A percentile compares a stretch with the other conserved stretches of the same genome.
These are phyloP conservation scores for Cladosporium sp. DNA, from an alignment of 2,329 filamentous ascomycete genomes.

Conservation along the genomic window DNA sequence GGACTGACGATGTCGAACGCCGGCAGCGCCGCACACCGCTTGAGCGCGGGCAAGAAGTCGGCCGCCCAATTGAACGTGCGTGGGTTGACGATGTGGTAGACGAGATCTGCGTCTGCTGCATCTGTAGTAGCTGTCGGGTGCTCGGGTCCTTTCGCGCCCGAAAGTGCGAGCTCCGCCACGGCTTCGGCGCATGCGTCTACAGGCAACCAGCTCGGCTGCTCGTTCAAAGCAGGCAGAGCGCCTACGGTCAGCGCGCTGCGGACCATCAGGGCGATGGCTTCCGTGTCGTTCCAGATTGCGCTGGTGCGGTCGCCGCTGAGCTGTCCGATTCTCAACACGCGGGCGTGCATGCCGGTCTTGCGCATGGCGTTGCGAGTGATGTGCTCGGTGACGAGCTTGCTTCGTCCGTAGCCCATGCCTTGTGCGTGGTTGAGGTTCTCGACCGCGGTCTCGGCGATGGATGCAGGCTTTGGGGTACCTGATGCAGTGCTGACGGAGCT, in stretches of 20 bases:
- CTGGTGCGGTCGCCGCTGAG: constrained; percentile 51
- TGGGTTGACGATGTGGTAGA: constrained; percentile 38
- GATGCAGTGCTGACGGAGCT: constrained; percentile 50
- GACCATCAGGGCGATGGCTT: constrained; percentile 54
- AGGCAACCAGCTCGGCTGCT: constrained; percentile 39
- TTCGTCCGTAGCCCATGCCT: constrained; percentile 30
- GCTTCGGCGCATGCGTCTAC: constrained; percentile 36
- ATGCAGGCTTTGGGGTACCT: constrained; percentile 33
- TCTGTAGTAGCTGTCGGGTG: not conserved
- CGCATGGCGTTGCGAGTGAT: constrained; percentile 24
- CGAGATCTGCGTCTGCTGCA: constrained; percentile 25
- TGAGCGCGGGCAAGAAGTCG: constrained; percentile 56
- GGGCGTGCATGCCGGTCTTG: constrained; percentile 28
- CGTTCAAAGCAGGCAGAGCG: constrained; percentile 49
- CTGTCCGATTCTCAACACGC: constrained; percentile 42
- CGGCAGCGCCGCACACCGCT: constrained; percentile 23
- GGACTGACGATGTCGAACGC: constrained; percentile 29
- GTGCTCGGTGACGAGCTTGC: constrained; percentile 31
- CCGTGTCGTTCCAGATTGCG: constrained; percentile 53
- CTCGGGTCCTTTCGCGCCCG: constrained; percentile 4
- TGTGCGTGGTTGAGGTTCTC: constrained; percentile 27
- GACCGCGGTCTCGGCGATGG: constrained; percentile 24
- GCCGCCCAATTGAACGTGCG: constrained; percentile 53
- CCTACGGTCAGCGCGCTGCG: constrained; percentile 48
- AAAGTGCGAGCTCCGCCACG: constrained; percentile 19